These are phyloP conservation scores for Niveomyces coronatus DNA, from an alignment of 2,329 filamentous ascomycete species.

Conservation along the genomic window DNA sequence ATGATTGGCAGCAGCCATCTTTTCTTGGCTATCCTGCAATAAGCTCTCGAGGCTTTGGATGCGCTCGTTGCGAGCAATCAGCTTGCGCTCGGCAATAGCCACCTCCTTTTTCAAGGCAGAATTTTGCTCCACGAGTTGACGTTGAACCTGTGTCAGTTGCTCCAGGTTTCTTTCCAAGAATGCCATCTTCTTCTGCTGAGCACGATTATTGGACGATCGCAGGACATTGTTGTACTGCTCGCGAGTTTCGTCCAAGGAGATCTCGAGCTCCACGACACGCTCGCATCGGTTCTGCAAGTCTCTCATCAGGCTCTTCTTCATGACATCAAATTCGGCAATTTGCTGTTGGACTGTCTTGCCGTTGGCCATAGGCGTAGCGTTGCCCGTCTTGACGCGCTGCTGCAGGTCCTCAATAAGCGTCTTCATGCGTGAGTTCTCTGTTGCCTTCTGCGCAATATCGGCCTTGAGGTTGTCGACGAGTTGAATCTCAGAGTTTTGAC, in stretches of 20 bases:
- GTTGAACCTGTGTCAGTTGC: conserved; percentile 92
- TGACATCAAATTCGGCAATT: conserved; percentile 95
- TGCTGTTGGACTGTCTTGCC: conserved; percentile 95
- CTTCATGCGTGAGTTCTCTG: conserved; percentile 76
- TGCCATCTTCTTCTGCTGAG: conserved; percentile 99
- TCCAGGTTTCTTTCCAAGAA: conserved; percentile 97
- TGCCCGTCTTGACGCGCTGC: conserved; percentile 56
- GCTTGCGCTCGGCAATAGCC: conserved; percentile 92
- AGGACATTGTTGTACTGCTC: conserved; percentile 99
- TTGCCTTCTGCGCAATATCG: conserved; percentile 64
- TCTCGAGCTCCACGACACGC: conserved; percentile 94
- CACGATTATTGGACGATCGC: conserved; percentile 91
- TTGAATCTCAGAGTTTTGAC: conserved; percentile 62
- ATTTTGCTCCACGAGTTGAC: conserved; percentile 97
- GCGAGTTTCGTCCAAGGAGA: conserved; percentile 90
- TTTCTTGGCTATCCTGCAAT: conserved; percentile 95
- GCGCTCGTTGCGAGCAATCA: conserved; percentile 92
- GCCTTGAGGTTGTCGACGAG: conserved; percentile 67
- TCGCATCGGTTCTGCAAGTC: conserved; percentile 98
- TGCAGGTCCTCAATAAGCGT: conserved; percentile 72
- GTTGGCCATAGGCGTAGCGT: conserved; percentile 52
- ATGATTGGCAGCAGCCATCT: conserved; percentile 92
- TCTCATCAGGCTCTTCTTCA: conserved; percentile 99
- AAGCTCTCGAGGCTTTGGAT: conserved; percentile 89
- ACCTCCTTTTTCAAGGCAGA: conserved; percentile 97